Evolutionary conservation across 2,329 filamentous ascomycete genomes (phyloP).

Genomic region (Fusarium proliferatum): DNA sequence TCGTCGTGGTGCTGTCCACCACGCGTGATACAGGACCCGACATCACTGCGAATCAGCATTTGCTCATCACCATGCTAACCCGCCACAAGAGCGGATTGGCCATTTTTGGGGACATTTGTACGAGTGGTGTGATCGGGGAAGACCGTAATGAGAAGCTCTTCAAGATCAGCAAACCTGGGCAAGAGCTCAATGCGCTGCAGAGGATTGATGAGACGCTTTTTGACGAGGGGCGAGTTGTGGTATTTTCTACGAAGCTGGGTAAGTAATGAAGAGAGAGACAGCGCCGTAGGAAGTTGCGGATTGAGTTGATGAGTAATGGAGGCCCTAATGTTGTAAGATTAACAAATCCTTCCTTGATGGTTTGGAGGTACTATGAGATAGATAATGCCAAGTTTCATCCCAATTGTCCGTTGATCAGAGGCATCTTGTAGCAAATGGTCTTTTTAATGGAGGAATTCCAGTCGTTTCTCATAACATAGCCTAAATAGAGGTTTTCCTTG

Average conservation of each 20-base stretch:
- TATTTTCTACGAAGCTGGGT: fast-evolving
- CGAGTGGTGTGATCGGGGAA: not conserved
- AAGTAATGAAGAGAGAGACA: not conserved
- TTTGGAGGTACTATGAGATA: too few relatives aligned
- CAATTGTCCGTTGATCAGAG: too few relatives aligned
- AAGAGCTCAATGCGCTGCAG: not conserved
- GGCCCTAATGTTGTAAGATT: too few relatives aligned
- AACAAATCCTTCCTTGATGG: too few relatives aligned
- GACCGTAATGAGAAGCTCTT: not conserved
- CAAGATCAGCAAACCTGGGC: not conserved
- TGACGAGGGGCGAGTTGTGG: not conserved
- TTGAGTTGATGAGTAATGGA: too few relatives aligned
- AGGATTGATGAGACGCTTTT: not conserved
- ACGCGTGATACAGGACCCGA: not conserved
- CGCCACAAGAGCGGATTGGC: not conserved
- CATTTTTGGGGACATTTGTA: not conserved
- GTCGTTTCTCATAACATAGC: too few relatives aligned
- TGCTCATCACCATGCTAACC: not conserved
- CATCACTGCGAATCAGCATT: not conserved
- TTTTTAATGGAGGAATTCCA: too few relatives aligned
- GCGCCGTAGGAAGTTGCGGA: too few relatives aligned
- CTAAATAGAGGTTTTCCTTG: too few relatives aligned
- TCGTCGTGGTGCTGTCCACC: not conserved
- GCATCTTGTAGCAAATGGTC: too few relatives aligned
- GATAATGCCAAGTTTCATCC: too few relatives aligned